A percentile compares a stretch with the other conserved stretches of the same genome.
Conservation (phyloP, 768 basidiomycete species). For the Gymnopilus junonius region DNA sequence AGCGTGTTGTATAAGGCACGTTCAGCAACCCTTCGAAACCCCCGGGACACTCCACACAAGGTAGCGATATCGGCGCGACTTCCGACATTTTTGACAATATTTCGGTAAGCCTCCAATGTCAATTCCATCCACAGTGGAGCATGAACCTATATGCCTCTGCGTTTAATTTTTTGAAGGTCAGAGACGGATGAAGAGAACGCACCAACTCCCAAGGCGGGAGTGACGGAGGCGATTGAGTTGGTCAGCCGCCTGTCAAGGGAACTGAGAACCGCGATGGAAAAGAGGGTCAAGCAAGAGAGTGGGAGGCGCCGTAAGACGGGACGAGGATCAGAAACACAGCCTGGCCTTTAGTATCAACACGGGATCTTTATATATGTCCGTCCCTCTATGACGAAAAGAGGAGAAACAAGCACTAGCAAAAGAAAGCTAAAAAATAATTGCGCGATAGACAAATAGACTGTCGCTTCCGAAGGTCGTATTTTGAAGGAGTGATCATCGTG, state of each 20-base stretch:
- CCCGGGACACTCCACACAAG: slow-evolving; percentile 62
- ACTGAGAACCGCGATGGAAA: slow-evolving; percentile 2
- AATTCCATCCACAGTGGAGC: slow-evolving; percentile 55
- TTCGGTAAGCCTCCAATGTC: slow-evolving; percentile 61
- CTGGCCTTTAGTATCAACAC: slow-evolving; percentile 5
- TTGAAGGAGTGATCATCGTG: slow-evolving; percentile 37
- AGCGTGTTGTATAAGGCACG: slow-evolving; percentile 64
- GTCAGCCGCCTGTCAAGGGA: slow-evolving; percentile 20
- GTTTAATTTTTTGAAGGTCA: neutral
- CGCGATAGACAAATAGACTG: slow-evolving; percentile 31
- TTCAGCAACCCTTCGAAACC: slow-evolving; percentile 59
- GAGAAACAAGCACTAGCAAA: slow-evolving; percentile 26
- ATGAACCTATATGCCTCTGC: slow-evolving; percentile 38
- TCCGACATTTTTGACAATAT: slow-evolving; percentile 56
- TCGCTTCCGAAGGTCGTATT: slow-evolving; percentile 33
- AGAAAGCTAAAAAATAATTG: slow-evolving; percentile 22
- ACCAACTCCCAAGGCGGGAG: slow-evolving; percentile 32
- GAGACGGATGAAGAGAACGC: slow-evolving; percentile 10
- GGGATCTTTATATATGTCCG: slow-evolving; percentile 15
- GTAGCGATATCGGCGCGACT: slow-evolving; percentile 57
- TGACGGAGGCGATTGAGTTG: slow-evolving; percentile 21
- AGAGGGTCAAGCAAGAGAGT: neutral
- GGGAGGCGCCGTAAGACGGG: neutral
- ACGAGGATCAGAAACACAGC: slow-evolving; percentile 5
- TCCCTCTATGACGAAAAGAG: slow-evolving; percentile 20